These are phyloP conservation scores for Ajuga reptans DNA, from an alignment of 305 asterid species.

Conservation along the genomic window DNA sequence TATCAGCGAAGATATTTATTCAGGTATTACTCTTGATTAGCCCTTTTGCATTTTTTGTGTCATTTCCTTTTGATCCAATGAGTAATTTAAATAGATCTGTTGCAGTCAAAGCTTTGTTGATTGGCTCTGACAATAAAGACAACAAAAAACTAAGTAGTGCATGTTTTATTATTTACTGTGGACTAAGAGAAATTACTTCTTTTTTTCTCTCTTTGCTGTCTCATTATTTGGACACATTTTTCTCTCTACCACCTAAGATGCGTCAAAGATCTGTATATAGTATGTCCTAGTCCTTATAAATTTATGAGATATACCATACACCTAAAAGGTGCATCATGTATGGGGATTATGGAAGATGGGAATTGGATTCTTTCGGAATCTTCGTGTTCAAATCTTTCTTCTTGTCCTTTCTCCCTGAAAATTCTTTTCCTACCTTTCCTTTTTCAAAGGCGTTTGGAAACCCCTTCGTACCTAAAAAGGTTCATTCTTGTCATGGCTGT, in stretches of 20 bases:
- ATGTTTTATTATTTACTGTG: not conserved
- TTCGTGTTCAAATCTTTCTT: too few species aligned
- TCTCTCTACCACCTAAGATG: not conserved
- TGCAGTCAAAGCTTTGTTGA: not conserved
- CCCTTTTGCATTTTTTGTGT: constrained; percentile 8
- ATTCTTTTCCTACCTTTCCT: too few species aligned
- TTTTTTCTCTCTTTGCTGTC: not conserved
- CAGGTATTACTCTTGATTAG: constrained; percentile 43
- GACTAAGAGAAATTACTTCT: not conserved
- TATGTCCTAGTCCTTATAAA: not conserved
- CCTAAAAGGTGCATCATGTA: not conserved
- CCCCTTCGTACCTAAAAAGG: too few species aligned
- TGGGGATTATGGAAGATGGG: too few species aligned
- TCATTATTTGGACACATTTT: not conserved
- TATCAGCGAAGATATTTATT: constrained; percentile 88
- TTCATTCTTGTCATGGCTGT: too few species aligned
- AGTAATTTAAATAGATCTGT: constrained; percentile 1
- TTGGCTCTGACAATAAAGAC: not conserved
- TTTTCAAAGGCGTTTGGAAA: too few species aligned
- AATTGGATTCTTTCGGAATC: too few species aligned
- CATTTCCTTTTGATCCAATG: constrained; percentile 12
- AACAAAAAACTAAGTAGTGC: not conserved
- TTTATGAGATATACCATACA: not conserved
- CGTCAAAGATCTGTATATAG: not conserved
- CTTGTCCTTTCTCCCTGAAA: too few species aligned